These are phyloP conservation scores for Phytophthora cajani DNA, from an alignment of 352 stramenopile species.

Conservation along the genomic window DNA sequence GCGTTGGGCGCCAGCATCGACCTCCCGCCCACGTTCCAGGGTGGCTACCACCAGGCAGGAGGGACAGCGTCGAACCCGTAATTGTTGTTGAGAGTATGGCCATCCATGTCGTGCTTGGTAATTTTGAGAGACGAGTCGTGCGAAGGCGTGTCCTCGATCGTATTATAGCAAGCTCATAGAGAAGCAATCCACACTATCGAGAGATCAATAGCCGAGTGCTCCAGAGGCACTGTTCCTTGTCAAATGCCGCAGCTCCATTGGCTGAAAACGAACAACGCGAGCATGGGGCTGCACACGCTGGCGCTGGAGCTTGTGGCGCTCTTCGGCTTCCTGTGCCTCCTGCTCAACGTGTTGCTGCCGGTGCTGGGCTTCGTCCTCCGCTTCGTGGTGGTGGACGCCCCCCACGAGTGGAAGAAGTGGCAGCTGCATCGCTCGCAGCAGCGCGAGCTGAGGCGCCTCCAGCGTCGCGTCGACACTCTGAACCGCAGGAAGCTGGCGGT, in stretches of 20 bases:
- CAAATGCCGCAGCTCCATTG: conserved; percentile 28
- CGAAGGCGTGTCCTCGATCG: conserved; percentile 40
- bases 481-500: conserved; percentile 32
- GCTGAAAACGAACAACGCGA: conserved; percentile 25
- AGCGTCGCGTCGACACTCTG: conserved; percentile 40
- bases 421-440: conserved; percentile 47
- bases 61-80: conserved; percentile 34
- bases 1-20: conserved; percentile 82
- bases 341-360: conserved; percentile 52
- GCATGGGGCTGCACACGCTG: conserved; percentile 23
- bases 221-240: conserved; percentile 13
- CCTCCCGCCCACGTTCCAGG: conserved; percentile 83
- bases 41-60: conserved; percentile 79
- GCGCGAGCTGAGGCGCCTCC: conserved; percentile 41
- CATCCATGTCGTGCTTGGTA: conserved; percentile 25
- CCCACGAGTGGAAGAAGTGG: conserved; percentile 49
- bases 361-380: conserved; percentile 36
- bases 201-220: conserved; percentile 37
- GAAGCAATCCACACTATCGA: conserved; percentile 41
- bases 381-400: conserved; percentile 38
- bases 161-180: conserved; percentile 54
- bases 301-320: conserved; percentile 49
- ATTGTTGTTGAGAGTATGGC: conserved; percentile 31
- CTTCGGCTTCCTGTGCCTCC: conserved; percentile 52
- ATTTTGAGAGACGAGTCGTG: conserved; percentile 44